A percentile compares a stretch with the other conserved stretches of the same genome.
These are phyloP conservation scores for Anisodus acutangulus DNA, from an alignment of 257 asterid species.

Conservation along the genomic window DNA sequence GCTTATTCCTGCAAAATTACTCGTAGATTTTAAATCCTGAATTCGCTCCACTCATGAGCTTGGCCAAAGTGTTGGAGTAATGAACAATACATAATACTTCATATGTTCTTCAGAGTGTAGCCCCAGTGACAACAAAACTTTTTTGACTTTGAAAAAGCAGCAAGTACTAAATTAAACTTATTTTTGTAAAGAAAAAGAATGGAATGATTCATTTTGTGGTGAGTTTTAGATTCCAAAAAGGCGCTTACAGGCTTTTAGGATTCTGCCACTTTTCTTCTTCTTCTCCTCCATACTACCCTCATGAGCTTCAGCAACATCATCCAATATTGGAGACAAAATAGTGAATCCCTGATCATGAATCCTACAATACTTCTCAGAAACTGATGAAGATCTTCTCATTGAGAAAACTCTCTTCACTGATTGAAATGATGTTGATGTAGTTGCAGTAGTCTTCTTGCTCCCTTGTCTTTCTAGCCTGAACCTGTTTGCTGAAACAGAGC, in stretches of 20 bases:
- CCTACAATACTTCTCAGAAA: slow-evolving; percentile 56
- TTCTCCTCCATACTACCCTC: background rate
- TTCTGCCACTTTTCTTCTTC: slow-evolving; percentile 39
- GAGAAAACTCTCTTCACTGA: slow-evolving; percentile 49
- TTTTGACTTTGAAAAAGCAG: background rate
- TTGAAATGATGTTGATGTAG: slow-evolving; percentile 31
- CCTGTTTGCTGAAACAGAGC: slow-evolving; percentile 36
- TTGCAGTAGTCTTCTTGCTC: background rate
- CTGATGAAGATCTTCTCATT: slow-evolving; percentile 52
- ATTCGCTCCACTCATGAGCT: slow-evolving; percentile 2
- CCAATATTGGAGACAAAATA: slow-evolving; percentile 30
- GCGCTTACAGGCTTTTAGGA: slow-evolving; percentile 57
- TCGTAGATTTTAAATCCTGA: background rate
- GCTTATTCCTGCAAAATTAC: background rate
- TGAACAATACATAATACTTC: slow-evolving; percentile 2
- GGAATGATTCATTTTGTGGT: slow-evolving; percentile 14
- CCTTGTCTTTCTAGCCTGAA: slow-evolving; percentile 30
- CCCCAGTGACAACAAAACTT: background rate
- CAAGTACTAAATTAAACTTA: background rate
- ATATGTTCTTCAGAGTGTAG: background rate
- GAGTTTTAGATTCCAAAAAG: slow-evolving; percentile 43
- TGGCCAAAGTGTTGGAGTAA: slow-evolving; percentile 10
- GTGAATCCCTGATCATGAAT: slow-evolving; percentile 50
- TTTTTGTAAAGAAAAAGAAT: background rate
- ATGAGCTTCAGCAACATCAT: slow-evolving; percentile 33